phyloP scores from a whole-genome alignment of 2,329 filamentous ascomycete genomes.

The Aspergillus bombycis region DNA sequence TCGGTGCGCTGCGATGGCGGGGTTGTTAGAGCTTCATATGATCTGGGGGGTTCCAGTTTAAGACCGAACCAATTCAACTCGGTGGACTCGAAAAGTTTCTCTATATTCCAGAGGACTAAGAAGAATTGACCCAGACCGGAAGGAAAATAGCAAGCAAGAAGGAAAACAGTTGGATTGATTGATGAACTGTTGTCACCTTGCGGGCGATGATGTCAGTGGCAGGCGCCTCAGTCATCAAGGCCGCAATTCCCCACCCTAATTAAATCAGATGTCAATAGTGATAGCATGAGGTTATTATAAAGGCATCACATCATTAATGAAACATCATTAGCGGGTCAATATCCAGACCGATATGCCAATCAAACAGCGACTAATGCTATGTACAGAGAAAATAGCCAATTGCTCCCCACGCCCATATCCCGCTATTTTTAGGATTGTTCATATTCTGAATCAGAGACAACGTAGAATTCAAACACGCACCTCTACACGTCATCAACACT shows the following conservation, averaged over 20 bases:
- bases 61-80: background rate
- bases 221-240: background rate
- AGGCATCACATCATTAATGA: background rate
- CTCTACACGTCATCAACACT: slow-evolving; percentile 36
- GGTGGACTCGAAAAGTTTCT: background rate
- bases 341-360: background rate
- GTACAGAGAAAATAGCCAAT: slow-evolving; percentile 10
- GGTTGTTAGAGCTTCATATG: background rate
- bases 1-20: background rate
- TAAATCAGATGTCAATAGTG: background rate
- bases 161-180: background rate
- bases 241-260: background rate
- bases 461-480: slow-evolving; percentile 6
- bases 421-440: slow-evolving; percentile 9
- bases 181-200: background rate
- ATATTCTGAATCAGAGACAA: slow-evolving; percentile 12
- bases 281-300: background rate
- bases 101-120: background rate
- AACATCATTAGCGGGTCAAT: background rate
- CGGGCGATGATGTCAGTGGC: slow-evolving; percentile 14
- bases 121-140: background rate
- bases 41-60: no score
- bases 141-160: background rate
- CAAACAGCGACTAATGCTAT: slow-evolving; percentile 8
- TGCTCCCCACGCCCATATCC: slow-evolving; percentile 12